These are phyloP conservation scores for Penicillium crystallinum DNA, from an alignment of 495 filamentous ascomycete genomes.

Conservation along the genomic window DNA sequence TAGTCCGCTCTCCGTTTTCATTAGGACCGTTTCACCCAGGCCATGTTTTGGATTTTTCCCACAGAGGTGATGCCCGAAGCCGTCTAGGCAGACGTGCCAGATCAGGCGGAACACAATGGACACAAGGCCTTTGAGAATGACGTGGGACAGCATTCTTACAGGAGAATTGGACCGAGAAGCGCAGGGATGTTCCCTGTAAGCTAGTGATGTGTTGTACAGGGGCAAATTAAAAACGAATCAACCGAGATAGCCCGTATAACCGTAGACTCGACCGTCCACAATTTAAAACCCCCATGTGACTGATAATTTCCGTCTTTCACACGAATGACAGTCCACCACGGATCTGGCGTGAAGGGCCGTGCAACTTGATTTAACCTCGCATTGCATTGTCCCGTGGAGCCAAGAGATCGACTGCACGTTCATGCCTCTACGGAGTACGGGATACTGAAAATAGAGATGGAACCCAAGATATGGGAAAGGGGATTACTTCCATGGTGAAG, in stretches of 20 bases:
- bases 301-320: background rate
- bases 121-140: constrained; percentile 9
- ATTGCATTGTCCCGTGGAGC: constrained; percentile 30
- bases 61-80: constrained; percentile 1
- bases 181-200: constrained; percentile 6
- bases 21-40: background rate
- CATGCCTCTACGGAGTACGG: no score
- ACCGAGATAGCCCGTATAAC: background rate
- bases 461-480: no score
- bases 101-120: constrained; percentile 7
- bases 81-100: constrained; percentile 12
- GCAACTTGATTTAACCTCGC: constrained; percentile 31
- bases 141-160: background rate
- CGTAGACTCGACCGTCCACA: no score
- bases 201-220: constrained; percentile 9
- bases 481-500: no score
- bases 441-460: no score
- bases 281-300: background rate
- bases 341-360: constrained; percentile 19
- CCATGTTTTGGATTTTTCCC: constrained; percentile 6
- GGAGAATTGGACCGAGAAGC: constrained; percentile 3
- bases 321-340: constrained; percentile 20
- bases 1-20: no score
- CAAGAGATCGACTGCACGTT: constrained; percentile 33
- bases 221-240: background rate